phyloP scores from a whole-genome alignment of 2,329 filamentous ascomycete species.

The Colletotrichum camelliae region DNA sequence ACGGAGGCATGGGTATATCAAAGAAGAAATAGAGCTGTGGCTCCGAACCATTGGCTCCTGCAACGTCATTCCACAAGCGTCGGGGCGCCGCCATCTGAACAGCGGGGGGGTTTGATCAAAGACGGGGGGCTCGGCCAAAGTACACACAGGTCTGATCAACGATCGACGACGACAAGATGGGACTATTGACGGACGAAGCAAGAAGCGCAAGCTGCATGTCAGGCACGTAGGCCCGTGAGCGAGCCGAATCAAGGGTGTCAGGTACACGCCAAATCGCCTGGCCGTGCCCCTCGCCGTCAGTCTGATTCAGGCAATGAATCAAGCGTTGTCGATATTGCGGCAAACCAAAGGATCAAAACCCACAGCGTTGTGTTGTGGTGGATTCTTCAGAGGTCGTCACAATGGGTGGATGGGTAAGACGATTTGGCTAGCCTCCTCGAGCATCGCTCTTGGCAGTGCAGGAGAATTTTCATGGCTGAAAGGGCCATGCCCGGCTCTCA shows the following conservation, averaged over 20 bases:
- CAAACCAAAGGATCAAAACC: neutral
- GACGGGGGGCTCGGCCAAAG: neutral
- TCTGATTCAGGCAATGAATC: neutral
- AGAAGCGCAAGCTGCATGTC: neutral
- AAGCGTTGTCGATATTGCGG: neutral
- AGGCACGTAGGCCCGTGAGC: neutral
- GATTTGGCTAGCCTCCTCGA: neutral
- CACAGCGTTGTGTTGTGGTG: neutral
- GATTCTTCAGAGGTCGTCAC: neutral
- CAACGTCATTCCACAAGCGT: slow-evolving; percentile 5
- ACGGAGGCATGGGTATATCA: neutral
- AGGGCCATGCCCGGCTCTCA: neutral
- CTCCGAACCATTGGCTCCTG: neutral
- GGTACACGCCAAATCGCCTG: neutral
- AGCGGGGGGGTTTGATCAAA: neutral
- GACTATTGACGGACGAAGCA: neutral
- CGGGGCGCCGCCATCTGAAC: neutral
- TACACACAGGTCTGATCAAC: neutral
- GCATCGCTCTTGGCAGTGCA: neutral
- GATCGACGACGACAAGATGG: neutral
- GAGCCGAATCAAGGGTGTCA: neutral
- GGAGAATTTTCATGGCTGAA: neutral
- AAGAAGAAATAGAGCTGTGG: neutral
- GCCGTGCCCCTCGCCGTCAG: neutral
- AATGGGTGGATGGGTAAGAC: neutral